A percentile compares a stretch with the other conserved stretches of the same genome.
Conservation (phyloP, 2,329 filamentous ascomycete species). For the Byssochlamys sp. region DNA sequence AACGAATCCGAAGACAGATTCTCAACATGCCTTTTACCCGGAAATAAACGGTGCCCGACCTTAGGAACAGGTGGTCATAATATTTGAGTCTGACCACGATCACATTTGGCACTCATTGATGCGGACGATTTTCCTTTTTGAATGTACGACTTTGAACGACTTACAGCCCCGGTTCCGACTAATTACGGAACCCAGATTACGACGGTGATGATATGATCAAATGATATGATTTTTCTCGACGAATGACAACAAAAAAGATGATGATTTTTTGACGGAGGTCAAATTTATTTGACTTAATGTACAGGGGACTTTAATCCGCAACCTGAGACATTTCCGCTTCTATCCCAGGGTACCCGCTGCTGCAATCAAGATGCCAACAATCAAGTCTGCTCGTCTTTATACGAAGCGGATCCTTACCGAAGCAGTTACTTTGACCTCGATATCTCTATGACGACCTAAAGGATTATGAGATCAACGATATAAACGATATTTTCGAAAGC, state of each 20-base stretch:
- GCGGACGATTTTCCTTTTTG: not conserved
- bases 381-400: not conserved
- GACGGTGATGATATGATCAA: constrained; percentile 22
- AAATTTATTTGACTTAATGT: constrained; percentile 5
- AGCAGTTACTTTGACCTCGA: not conserved
- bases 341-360: not conserved
- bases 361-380: not conserved
- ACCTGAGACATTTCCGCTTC: not conserved
- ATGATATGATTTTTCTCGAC: constrained; percentile 6
- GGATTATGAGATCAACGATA: not conserved
- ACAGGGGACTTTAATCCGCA: constrained; percentile 1
- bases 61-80: not conserved
- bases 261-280: constrained; percentile 4
- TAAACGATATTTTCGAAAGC: not conserved
- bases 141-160: not conserved
- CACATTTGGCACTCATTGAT: not conserved
- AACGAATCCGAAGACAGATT: constrained; percentile 31
- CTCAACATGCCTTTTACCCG: constrained; percentile 26
- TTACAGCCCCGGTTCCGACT: constrained; percentile 4
- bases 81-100: not conserved
- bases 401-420: not conserved
- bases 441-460: not conserved
- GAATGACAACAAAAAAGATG: constrained; percentile 6
- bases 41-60: constrained; percentile 10
- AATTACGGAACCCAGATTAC: constrained; percentile 26